Evolutionary conservation across 192 early-diverging fungal species (phyloP), one percentile per base, ranked within the genome.

Genomic region (Umbelopsis vinacea): DNA sequence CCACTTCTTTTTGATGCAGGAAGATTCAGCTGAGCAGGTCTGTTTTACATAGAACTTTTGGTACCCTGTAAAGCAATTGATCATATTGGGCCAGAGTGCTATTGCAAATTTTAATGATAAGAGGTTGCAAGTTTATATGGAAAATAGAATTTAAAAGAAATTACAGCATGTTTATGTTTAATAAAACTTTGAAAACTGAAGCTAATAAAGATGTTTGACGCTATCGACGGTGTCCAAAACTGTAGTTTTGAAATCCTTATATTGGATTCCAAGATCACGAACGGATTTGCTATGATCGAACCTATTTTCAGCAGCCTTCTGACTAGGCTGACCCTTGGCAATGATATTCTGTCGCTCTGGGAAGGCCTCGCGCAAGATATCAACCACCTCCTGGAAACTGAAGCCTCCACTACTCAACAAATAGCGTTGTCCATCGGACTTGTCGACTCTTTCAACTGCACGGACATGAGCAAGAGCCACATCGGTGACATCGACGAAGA

Each of bases 371-470:
- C 47, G 47, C 11, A 48, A n/a, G 19, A 48, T 48, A 14, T 48
- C 47, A 3, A 48, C 47, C 3, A n/a, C 19, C 19, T 14, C 12
- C 19, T 48, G 47, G 12, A 9, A 48, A 19, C 3, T 19, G 15
- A 10, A 48, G 3, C 3, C 11, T 37, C 23, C 43, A 46, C 35
- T 21, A n/a, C 3, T 48, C 15, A 63, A 2, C 3, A 67, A 45
- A 19, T 67, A 67, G 11, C 66, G 66, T 37, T 67, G 66, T 9
- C 66, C 66, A 35, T 67, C 33, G 9, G 66, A 21, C 14, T 33
- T 70, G 17, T 70, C 47, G 6, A 12, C 26, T 52, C 22, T 6
- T 52, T 47, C 46, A 9, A 70, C 26, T 15, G 69, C 47, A 7
- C 35, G 15, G 21, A 70, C 50, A 26, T 70, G 46, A 23, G 69